A percentile compares a stretch with the other conserved stretches of the same genome.
These are phyloP conservation scores for Lichenothelia convexa DNA, from an alignment of 495 filamentous ascomycete species.

Conservation along the genomic window DNA sequence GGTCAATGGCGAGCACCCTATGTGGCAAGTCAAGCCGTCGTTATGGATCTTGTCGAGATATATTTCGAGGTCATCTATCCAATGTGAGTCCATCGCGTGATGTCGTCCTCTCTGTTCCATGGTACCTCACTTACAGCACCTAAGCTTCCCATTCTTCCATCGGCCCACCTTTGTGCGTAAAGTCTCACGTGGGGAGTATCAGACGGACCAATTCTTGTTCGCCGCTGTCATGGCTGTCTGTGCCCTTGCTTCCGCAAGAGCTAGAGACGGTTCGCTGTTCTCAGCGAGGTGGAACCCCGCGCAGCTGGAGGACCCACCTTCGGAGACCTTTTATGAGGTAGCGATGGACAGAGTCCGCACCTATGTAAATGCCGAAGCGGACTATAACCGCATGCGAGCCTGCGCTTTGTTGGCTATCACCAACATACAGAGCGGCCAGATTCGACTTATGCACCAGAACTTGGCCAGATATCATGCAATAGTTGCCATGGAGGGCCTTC, in stretches of 20 bases:
- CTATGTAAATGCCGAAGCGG: slow-evolving; percentile 20
- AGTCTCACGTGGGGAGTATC: slow-evolving; percentile 23
- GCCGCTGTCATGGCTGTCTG: slow-evolving; percentile 32
- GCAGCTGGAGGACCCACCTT: slow-evolving; percentile 16
- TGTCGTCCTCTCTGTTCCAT: too few relatives aligned
- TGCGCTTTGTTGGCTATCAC: slow-evolving; percentile 29
- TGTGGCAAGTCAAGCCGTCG: too few relatives aligned
- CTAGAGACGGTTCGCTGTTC: slow-evolving; percentile 28
- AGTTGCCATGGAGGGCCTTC: slow-evolving; percentile 25
- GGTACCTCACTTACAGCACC: too few relatives aligned
- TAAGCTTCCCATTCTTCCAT: slow-evolving; percentile 33
- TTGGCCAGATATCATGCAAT: slow-evolving; percentile 29
- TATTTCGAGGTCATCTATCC: too few relatives aligned
- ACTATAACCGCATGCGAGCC: slow-evolving; percentile 28
- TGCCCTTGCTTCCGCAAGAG: slow-evolving; percentile 27
- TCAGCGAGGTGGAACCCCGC: slow-evolving; percentile 15
- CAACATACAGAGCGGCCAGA: slow-evolving; percentile 29
- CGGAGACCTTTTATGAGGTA: slow-evolving; percentile 30
- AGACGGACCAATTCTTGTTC: slow-evolving; percentile 26
- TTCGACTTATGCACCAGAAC: slow-evolving; percentile 30
- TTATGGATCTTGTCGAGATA: too few relatives aligned
- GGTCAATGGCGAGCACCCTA: too few relatives aligned
- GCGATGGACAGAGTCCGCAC: slow-evolving; percentile 25
- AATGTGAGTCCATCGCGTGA: too few relatives aligned
- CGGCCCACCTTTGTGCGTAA: slow-evolving; percentile 21